Percentiles rank a stretch among this genome's conserved stretches.
Evolutionary conservation across 2,329 filamentous ascomycete species (phyloP).

Genomic region (Penicillium sp.): DNA sequence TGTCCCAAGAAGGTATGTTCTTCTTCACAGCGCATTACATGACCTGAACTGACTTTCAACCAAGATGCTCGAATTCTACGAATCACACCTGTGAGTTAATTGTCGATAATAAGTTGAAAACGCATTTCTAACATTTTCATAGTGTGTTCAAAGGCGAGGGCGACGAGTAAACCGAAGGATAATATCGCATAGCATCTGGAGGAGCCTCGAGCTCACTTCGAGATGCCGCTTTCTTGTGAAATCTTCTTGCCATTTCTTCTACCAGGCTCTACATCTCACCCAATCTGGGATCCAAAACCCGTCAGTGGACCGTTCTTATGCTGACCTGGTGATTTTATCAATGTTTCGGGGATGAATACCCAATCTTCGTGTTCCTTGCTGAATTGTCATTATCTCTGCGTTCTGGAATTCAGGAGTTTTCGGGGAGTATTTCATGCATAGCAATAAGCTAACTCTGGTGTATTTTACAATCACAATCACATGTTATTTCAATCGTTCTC

Average conservation of each 20-base stretch:
- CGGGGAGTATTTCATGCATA: constrained; percentile 2
- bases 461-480: neutral
- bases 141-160: constrained; percentile 39
- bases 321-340: neutral
- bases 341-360: neutral
- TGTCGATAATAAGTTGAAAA: neutral
- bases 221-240: neutral
- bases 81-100: constrained; percentile 47
- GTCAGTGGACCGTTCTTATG: neutral
- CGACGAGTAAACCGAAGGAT: constrained; percentile 12
- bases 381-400: constrained; percentile 2
- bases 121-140: constrained; percentile 16
- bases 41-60: constrained; percentile 11
- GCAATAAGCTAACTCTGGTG: constrained; percentile 2
- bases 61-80: constrained; percentile 53
- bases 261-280: neutral
- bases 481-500: neutral
- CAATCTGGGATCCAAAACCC: neutral
- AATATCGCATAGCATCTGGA: neutral
- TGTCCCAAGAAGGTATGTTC: constrained; percentile 44
- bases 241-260: neutral
- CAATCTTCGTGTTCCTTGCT: neutral
- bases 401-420: constrained; percentile 7
- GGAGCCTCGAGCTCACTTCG: neutral
- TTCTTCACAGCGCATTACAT: neutral